Base-by-base conservation (phyloP, 129 eudicot species). In the Daucus carota region DNA sequence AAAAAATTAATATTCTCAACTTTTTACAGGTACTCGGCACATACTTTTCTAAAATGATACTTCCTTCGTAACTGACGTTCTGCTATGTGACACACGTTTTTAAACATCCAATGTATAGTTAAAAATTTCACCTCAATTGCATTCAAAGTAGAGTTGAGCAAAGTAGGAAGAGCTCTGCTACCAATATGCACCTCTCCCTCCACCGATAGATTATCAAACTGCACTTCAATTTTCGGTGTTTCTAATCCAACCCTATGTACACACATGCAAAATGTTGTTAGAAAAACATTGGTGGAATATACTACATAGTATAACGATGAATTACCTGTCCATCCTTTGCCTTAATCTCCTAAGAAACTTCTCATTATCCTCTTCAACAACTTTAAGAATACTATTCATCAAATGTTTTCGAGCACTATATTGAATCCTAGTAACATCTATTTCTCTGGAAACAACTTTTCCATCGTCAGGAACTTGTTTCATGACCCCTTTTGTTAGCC, bases 81-180 rank as follows among this genome's bases (percentile, higher is more conserved):
- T n/a, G n/a, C n/a, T n/a, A n/a, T n/a, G n/a, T n/a, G n/a, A n/a
- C n/a, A n/a, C n/a, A n/a, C n/a, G n/a, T n/a, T n/a, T n/a, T n/a
- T n/a, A n/a, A n/a, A n/a, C n/a, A n/a, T n/a, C n/a, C n/a, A n/a
- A n/a, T n/a, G n/a, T n/a, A n/a, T n/a, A n/a, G n/a, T n/a, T n/a
- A n/a, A n/a, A n/a, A n/a, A n/a, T n/a, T n/a, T 43, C 54, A 88
- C 97, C 98, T 90, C 97, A 36, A 87, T 46, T 6, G 81, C 36
- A 82, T 93, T 88, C 45, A 90, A 42, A 31, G 90, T 82, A 2
- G 93, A 72, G 72, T 93, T 93, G 1, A 79, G 47, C 76, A 93
- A 81, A 54, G 90, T 88, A 26, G 98, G 98, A 76, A 93, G 89
- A 29, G 98, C 98, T 73, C 98, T 86, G 44, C 83, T 81, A 15